Evolutionary conservation across 192 early-diverging fungal genomes (phyloP), one percentile per base, ranked within the genome.

Genomic region (Coemansia sp.): DNA sequence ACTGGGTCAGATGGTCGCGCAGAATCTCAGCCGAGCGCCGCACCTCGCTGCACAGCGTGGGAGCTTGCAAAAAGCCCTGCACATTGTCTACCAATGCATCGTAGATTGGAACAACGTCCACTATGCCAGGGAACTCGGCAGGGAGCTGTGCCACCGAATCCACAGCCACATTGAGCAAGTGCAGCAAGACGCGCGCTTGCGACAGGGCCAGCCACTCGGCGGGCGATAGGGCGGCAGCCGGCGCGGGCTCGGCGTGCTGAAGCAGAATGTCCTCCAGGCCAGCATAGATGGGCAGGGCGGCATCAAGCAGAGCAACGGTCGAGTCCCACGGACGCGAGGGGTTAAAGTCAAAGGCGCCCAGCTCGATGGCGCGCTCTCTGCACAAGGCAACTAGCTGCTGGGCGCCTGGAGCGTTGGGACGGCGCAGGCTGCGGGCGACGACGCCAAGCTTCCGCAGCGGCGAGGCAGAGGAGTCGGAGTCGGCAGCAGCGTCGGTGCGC

Each of bases 131-230:
- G 31, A 82, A 82, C 51, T 82, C 66, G 3, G 59, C 41, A 0
- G 70, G 64, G 56, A 70, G 59, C 38, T 43, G 58, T 8, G 53
- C 42, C 41, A 82, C 37, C 7, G 35, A 42, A 7, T 38, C 60
- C 24, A 70, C 35, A 10, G 60, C 67, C 5, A 70, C 54, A 37
- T 60, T 56, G 10, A 82, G 65, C 17, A 82, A 27, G 24, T 57
- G 51, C 40, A 82, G 56, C 22, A 82, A 66, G 35, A 68, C 70
- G 29, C 65, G 79, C 2, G 66, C 67, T 59, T 82, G 79, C 45
- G 79, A 60, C 43, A 82, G 67, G 59, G 73, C 67, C 14, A 82
- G 73, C 79, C 79, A 82, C 29, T 82, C 79, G 41, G 65, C 65
- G 24, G 73, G 58, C 31, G 56, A 14, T 14, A 74, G 35, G 6